Percentiles rank a stretch among this genome's conserved stretches.
These are phyloP conservation scores for Colletotrichum navitas DNA, from an alignment of 2,329 filamentous ascomycete species.

Conservation along the genomic window DNA sequence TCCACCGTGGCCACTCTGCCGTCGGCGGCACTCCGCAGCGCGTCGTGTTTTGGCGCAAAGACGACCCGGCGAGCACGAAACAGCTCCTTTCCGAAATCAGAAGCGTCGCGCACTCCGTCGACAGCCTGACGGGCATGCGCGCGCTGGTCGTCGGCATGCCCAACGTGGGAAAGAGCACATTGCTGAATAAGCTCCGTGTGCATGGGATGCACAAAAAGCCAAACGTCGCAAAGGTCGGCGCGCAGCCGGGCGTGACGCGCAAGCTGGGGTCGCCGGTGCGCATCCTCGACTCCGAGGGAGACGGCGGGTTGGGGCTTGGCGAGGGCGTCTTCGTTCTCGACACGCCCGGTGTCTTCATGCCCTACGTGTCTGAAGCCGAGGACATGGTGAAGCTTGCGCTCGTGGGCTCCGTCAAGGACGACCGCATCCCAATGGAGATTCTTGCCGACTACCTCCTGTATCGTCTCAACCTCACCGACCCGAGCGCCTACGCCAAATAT, in stretches of 20 bases:
- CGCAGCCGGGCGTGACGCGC: conserved; percentile 89
- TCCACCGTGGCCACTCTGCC: conserved; percentile 47
- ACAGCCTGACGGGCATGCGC: conserved; percentile 83
- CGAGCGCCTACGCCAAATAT: conserved; percentile 72
- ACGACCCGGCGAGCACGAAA: conserved; percentile 50
- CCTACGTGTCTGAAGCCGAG: conserved; percentile 86
- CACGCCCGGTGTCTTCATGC: conserved; percentile 95
- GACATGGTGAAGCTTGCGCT: conserved; percentile 96
- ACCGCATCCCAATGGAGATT: conserved; percentile 80
- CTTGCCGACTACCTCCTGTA: conserved; percentile 93
- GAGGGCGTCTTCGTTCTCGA: conserved; percentile 87
- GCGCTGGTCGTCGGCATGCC: conserved; percentile 96
- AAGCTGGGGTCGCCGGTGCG: conserved; percentile 88
- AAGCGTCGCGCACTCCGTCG: conserved; percentile 48
- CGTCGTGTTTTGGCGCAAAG: conserved; percentile 61
- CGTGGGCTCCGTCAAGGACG: conserved; percentile 91
- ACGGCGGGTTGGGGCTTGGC: conserved; percentile 49
- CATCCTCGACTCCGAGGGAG: conserved; percentile 62
- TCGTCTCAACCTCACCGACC: conserved; percentile 78
- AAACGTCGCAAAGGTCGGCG: conserved; percentile 86
- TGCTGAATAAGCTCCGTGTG: conserved; percentile 88
- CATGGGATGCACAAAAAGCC: conserved; percentile 67
- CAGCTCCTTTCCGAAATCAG: conserved; percentile 56
- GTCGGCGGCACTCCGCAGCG: conserved; percentile 42
- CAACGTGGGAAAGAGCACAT: conserved; percentile 94